Evolutionary conservation across 2,329 filamentous ascomycete genomes (phyloP).

Genomic region (Colletotrichum cordylinicola): DNA sequence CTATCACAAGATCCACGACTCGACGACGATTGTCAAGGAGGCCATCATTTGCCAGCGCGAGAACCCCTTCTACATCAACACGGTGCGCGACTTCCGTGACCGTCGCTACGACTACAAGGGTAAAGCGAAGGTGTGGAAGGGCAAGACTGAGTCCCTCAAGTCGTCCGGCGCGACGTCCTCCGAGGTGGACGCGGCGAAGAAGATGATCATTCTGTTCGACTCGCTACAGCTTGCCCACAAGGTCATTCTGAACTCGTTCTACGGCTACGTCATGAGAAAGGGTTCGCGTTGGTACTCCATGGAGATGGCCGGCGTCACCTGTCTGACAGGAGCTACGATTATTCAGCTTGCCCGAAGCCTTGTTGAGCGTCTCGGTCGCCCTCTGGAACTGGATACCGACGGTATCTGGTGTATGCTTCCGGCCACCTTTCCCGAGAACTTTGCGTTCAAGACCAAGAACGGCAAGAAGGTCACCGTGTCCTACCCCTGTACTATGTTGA

Average conservation of each 20-base stretch:
- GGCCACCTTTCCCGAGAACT: constrained; percentile 95
- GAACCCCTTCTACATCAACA: constrained; percentile 98
- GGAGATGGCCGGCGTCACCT: constrained; percentile 99
- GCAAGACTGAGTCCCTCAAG: constrained; percentile 88
- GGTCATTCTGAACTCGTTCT: constrained; percentile 98
- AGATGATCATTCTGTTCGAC: constrained; percentile 97
- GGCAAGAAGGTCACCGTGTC: constrained; percentile 97
- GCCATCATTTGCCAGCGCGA: constrained; percentile 98
- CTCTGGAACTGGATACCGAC: constrained; percentile 94
- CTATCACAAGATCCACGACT: constrained; percentile 98
- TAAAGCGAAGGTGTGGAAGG: constrained; percentile 98
- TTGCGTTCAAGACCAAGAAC: constrained; percentile 90
- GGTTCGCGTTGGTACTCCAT: constrained; percentile 99
- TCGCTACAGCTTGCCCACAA: constrained; percentile 97
- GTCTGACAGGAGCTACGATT: constrained; percentile 92
- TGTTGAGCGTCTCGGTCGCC: constrained; percentile 90
- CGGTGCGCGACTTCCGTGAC: constrained; percentile 94
- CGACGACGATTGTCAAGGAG: constrained; percentile 89
- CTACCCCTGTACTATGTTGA: constrained; percentile 98
- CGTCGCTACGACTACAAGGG: constrained; percentile 98
- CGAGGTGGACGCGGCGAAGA: constrained; percentile 94
- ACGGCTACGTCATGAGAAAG: constrained; percentile 99
- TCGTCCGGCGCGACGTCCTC: constrained; percentile 74
- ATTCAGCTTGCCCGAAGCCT: constrained; percentile 95
- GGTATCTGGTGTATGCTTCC: constrained; percentile 99